A percentile compares a stretch with the other conserved stretches of the same genome.
Evolutionary conservation across 106 monocot genomes (phyloP).

Genomic region (Hemerocallis citrina): DNA sequence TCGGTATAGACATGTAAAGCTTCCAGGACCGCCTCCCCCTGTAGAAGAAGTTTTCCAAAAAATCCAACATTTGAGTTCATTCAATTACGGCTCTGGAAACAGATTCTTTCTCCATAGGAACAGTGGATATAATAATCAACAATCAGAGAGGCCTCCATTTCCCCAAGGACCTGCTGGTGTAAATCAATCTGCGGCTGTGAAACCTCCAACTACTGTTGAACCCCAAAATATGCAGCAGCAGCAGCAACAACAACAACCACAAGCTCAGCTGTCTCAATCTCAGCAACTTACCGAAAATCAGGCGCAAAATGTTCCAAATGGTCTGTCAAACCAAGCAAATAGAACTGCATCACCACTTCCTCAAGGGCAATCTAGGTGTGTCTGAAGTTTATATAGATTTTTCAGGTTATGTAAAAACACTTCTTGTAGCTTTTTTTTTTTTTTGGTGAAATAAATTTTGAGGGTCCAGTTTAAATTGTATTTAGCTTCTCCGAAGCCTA

Average conservation of each 20-base stretch:
- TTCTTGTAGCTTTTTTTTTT: constrained; percentile 22
- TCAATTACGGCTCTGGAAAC: constrained; percentile 50
- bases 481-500: constrained; percentile 21
- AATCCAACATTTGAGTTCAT: constrained; percentile 83
- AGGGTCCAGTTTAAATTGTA: constrained; percentile 31
- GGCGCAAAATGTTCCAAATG: constrained; percentile 45
- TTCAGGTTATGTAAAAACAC: constrained; percentile 33
- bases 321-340: constrained; percentile 41
- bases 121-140: constrained; percentile 48
- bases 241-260: too few species aligned
- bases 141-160: constrained; percentile 52
- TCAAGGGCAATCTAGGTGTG: constrained; percentile 99
- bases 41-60: constrained; percentile 96
- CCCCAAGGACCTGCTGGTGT: constrained; percentile 21
- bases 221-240: constrained; percentile 29
- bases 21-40: constrained; percentile 87
- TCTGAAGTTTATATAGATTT: constrained; percentile 70
- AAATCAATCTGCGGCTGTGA: constrained; percentile 30
- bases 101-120: constrained; percentile 70
- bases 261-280: constrained; percentile 28
- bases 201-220: constrained; percentile 19
- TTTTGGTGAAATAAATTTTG: constrained; percentile 17
- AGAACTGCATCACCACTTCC: constrained; percentile 86
- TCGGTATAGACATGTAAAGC: constrained; percentile 89
- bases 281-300: constrained; percentile 37